phyloP scores from a whole-genome alignment of 495 filamentous ascomycete genomes.

The Penicillium taxi region DNA sequence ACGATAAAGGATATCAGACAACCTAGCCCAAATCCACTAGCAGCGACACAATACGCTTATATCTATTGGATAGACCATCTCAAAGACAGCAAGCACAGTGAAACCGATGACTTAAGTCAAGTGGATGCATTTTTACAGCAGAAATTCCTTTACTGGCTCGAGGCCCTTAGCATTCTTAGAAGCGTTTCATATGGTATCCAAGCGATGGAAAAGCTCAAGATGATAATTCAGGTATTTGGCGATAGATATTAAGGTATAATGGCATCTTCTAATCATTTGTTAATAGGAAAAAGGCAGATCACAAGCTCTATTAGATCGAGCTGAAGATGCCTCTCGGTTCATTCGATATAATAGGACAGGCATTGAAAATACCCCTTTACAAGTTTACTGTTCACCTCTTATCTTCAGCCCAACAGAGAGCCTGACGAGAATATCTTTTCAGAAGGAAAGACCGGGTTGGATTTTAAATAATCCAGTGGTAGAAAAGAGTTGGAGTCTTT shows the following conservation, averaged over 20 bases:
- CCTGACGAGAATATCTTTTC: conserved; percentile 13
- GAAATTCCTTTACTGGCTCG: conserved; percentile 31
- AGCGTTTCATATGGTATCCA: conserved; percentile 18
- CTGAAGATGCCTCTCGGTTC: conserved; percentile 25
- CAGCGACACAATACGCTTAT: conserved; percentile 23
- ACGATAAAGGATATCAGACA: conserved; percentile 1
- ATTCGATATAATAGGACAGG: conserved; percentile 12
- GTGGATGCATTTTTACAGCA: conserved; percentile 16
- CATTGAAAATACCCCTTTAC: conserved; percentile 24
- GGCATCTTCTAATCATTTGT: not conserved
- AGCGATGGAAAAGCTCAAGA: conserved; percentile 9
- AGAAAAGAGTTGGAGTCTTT: not conserved
- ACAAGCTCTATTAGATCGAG: conserved; percentile 8
- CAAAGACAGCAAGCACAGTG: not conserved
- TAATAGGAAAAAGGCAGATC: not conserved
- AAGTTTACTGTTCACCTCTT: conserved; percentile 24
- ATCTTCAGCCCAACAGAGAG: conserved; percentile 22
- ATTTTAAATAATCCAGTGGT: conserved; percentile 5
- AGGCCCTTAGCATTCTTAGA: conserved; percentile 24
- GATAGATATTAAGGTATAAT: not conserved
- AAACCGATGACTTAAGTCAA: conserved; percentile 3
- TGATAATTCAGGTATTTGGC: conserved; percentile 9
- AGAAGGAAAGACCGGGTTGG: conserved; percentile 11
- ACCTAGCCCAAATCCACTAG: conserved; percentile 11
- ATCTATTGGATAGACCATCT: conserved; percentile 37